Conservation (phyloP, 1,284 basidiomycete species). For the Cerioporus squamosus region DNA sequence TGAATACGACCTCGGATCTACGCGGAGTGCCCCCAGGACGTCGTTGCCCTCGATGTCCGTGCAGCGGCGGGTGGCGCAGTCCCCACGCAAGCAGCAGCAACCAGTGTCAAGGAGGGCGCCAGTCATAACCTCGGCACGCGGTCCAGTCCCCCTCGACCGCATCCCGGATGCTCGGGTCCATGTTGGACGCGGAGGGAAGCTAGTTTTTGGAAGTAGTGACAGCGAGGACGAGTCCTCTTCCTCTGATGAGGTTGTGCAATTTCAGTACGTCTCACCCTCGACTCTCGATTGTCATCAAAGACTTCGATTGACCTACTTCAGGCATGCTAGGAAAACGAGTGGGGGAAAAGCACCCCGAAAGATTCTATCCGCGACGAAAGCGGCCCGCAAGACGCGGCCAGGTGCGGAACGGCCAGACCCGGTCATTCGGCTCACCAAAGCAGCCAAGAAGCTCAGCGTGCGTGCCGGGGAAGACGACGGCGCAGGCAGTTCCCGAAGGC, state of each 20-base stretch:
- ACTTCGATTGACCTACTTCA: background rate
- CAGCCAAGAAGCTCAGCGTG: slow-evolving; percentile 10
- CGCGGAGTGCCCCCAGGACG: slow-evolving; percentile 8
- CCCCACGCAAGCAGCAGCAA: slow-evolving; percentile 9
- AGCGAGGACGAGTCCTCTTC: slow-evolving; percentile 1
- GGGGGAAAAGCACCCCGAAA: background rate
- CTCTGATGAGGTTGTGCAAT: background rate
- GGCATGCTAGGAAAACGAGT: background rate
- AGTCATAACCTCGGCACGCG: background rate
- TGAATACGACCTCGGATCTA: background rate
- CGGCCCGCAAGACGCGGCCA: background rate
- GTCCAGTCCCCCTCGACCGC: too few relatives aligned
- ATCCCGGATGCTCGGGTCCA: background rate
- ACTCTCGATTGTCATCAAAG: background rate
- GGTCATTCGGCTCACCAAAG: background rate
- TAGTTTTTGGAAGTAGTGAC: slow-evolving; percentile 8
- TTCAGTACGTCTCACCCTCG: background rate
- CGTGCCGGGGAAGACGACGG: background rate
- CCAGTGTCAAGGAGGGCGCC: background rate
- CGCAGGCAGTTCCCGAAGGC: background rate
- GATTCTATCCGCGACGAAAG: background rate
- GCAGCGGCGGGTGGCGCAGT: slow-evolving; percentile 14
- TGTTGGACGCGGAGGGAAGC: slow-evolving; percentile 1
- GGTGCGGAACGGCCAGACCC: background rate
- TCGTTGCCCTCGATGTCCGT: slow-evolving; percentile 21